phyloP scores from a whole-genome alignment of 495 filamentous ascomycete genomes.

The Achaetomiella virescens region DNA sequence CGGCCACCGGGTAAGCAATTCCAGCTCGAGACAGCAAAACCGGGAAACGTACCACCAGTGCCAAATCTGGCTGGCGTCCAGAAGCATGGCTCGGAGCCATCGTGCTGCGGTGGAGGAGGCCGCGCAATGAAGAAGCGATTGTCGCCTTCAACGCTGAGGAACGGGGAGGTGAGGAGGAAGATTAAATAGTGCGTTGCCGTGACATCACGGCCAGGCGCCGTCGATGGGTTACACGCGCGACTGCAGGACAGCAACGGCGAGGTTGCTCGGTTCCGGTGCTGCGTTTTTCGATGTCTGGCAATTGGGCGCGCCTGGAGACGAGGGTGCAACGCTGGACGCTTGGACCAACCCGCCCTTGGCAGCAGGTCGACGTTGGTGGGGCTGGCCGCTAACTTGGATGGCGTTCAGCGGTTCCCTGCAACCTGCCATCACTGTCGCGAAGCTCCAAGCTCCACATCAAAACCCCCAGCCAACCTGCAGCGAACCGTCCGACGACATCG shows the following conservation, averaged over 20 bases:
- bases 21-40: background rate
- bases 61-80: constrained; percentile 53
- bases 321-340: constrained; percentile 3
- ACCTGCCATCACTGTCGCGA: constrained; percentile 10
- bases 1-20: constrained; percentile 3
- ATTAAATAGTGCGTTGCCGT: constrained; percentile 21
- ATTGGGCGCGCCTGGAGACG: constrained; percentile 16
- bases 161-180: background rate
- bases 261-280: constrained; percentile 15
- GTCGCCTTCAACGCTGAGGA: constrained; percentile 10
- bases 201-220: constrained; percentile 28
- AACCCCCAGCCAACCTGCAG: background rate
- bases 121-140: constrained; percentile 5
- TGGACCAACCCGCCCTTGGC: background rate
- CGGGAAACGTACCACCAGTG: constrained; percentile 64
- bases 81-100: constrained; percentile 28
- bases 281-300: constrained; percentile 23
- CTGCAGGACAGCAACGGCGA: constrained; percentile 17
- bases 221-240: constrained; percentile 19
- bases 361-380: constrained; percentile 1
- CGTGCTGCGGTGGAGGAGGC: constrained; percentile 2
- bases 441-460: constrained; percentile 18
- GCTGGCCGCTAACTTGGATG: background rate
- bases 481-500: background rate
- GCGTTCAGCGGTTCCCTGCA: background rate